Evolutionary conservation across 805 yeast genomes (phyloP).

Genomic region (Yarrowia divulgata): DNA sequence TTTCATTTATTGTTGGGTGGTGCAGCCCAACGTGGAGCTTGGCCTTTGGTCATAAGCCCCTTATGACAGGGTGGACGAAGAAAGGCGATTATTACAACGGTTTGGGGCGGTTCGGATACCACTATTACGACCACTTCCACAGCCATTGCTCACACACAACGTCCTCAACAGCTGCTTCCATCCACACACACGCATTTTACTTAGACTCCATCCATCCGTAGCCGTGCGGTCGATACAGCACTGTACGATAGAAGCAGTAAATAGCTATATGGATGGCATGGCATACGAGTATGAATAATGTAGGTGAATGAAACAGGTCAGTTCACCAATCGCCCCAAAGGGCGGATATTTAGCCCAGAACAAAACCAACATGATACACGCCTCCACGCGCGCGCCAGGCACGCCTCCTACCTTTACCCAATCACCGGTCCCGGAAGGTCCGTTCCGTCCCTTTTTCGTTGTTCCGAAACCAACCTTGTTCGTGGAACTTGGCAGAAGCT

Average conservation of each 20-base stretch:
- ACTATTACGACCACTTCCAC: too few species aligned
- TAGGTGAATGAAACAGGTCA: too few species aligned
- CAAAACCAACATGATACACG: neutral
- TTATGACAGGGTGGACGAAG: too few species aligned
- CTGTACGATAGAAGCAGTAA: too few species aligned
- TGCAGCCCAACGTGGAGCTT: slow-evolving; percentile 27
- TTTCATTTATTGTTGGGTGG: slow-evolving; percentile 33
- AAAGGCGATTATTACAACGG: too few species aligned
- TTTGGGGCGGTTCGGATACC: too few species aligned
- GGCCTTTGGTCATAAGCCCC: slow-evolving; percentile 2
- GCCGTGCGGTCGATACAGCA: neutral
- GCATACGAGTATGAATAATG: too few species aligned
- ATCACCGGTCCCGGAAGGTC: slow-evolving; percentile 17
- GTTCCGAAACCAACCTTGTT: slow-evolving; percentile 12
- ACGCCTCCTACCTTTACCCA: slow-evolving; percentile 2
- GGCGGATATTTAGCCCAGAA: neutral
- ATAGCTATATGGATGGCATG: too few species aligned
- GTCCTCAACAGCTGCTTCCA: too few species aligned
- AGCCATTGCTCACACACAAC: too few species aligned
- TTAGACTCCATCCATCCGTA: slow-evolving; percentile 2
- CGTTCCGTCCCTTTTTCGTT: slow-evolving; percentile 30
- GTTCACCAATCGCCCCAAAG: neutral
- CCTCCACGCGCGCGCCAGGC: slow-evolving; percentile 36
- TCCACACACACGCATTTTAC: too few species aligned
- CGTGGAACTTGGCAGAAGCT: slow-evolving; percentile 26